Evolutionary conservation across 2,329 filamentous ascomycete genomes (phyloP).

Genomic region (Alternaria brassicicola): DNA sequence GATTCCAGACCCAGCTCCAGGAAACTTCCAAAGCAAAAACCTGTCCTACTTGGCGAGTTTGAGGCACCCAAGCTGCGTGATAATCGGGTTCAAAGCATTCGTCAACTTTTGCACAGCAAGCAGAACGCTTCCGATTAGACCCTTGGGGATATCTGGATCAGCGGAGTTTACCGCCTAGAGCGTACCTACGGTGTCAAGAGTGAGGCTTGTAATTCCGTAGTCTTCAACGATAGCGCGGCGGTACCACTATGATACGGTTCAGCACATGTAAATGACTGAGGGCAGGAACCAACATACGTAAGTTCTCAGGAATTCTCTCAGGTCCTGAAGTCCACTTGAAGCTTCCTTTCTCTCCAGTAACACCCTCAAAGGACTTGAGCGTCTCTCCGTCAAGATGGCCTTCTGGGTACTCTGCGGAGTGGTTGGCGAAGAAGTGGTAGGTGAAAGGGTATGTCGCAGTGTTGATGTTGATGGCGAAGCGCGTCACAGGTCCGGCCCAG

Average conservation of each 20-base stretch:
- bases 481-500: slow-evolving; percentile 23
- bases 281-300: slow-evolving; percentile 10
- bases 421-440: slow-evolving; percentile 28
- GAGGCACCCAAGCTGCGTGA: slow-evolving; percentile 19
- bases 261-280: slow-evolving; percentile 1
- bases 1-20: slow-evolving; percentile 12
- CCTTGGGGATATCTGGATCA: slow-evolving; percentile 20
- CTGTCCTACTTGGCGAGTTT: slow-evolving; percentile 23
- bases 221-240: slow-evolving; percentile 22
- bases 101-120: slow-evolving; percentile 23
- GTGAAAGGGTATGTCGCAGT: slow-evolving; percentile 14
- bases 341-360: slow-evolving; percentile 24
- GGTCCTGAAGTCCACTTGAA: slow-evolving; percentile 26
- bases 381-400: slow-evolving; percentile 26
- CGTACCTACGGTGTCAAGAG: slow-evolving; percentile 14
- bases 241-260: slow-evolving; percentile 11
- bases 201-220: slow-evolving; percentile 2
- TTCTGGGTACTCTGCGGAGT: slow-evolving; percentile 26
- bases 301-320: slow-evolving; percentile 31
- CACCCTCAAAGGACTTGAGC: slow-evolving; percentile 26
- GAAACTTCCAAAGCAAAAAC: slow-evolving; percentile 21
- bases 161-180: slow-evolving; percentile 20
- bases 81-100: slow-evolving; percentile 21
- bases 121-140: slow-evolving; percentile 21
- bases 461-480: slow-evolving; percentile 25